Conservation (phyloP, 1,284 basidiomycete species). For the Puccinia triticina region DNA sequence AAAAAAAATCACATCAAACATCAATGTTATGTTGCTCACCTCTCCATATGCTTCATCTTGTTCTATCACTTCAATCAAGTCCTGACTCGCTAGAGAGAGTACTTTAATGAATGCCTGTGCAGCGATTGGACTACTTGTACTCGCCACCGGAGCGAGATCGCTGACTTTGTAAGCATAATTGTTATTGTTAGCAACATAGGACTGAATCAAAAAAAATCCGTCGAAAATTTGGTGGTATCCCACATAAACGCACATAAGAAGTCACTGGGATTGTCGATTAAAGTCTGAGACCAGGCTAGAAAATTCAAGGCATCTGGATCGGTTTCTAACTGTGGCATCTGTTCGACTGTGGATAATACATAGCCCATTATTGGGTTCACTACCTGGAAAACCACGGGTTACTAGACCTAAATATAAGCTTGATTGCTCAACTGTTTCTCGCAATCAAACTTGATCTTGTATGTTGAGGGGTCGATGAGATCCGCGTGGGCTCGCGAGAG, state of each 20-base stretch:
- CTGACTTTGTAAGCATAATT: constrained; percentile 39
- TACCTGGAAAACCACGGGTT: neutral
- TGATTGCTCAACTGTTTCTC: constrained; percentile 25
- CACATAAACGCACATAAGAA: constrained; percentile 51
- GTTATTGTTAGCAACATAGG: no score
- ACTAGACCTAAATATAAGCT: neutral
- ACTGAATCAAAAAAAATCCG: no score
- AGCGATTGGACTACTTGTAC: constrained; percentile 42
- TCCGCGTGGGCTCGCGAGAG: constrained; percentile 31
- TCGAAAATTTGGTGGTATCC: no score
- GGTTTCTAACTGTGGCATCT: neutral
- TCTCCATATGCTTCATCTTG: constrained; percentile 52
- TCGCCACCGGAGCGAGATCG: constrained; percentile 47
- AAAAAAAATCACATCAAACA: neutral
- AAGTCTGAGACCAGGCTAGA: constrained; percentile 39
- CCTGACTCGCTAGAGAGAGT: constrained; percentile 34
- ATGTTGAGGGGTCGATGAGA: constrained; percentile 37
- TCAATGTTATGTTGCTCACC: constrained; percentile 19
- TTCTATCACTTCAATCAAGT: constrained; percentile 43
- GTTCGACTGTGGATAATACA: constrained; percentile 7
- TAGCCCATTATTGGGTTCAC: neutral
- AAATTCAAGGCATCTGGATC: constrained; percentile 43
- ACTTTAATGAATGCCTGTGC: constrained; percentile 49
- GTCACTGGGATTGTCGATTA: constrained; percentile 40
- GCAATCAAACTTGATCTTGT: constrained; percentile 24